Base-by-base conservation (phyloP, 2,329 filamentous ascomycete species). In the Fusarium armeniacum region DNA sequence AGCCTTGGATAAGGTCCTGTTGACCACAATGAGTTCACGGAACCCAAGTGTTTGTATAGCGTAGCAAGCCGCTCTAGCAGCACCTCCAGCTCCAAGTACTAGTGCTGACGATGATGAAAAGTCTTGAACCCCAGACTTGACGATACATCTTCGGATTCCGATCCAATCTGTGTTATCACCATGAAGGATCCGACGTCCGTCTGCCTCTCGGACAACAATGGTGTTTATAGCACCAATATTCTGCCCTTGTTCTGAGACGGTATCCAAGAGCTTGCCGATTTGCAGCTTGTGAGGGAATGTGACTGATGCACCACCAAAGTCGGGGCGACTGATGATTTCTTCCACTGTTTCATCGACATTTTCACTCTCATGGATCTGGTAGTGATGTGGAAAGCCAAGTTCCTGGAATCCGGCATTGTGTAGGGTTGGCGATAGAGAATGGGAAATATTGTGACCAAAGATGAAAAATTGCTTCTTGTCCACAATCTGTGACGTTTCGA, bases 271-370 rank as follows among this genome's bases (percentile, higher is more conserved):
- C 12, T 22, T 57, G 6, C 58, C 49, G 2, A 63, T 63, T 38
- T 63, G 49, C 10, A 63, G 12, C 6, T 63, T 63, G 41, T 63
- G 60, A 6, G 60, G 60, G 16, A 63, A 63, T 0, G 60, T 63
- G 5, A 63, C 60, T 0, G 60, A 63, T 0, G 60, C 58, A 3
- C 60, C 60, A 0, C 60, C 58, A 33, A 63, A 63, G 9, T 63
- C 32, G 1, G 49, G 15, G 4, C 49, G 49, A 0, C 24, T 15
- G 2, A 63, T 33, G 4, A 63, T 49, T 13, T 2, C 4, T 18
- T 63, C 20, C 0, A 63, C 58, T 12, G 60, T 47, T 7, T 38
- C 35, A 13, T 63, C 58, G 4, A 63, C 60, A 5, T 57, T 63
- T 2, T 57, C 36, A 13, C 58, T 63, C 3, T 63, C 58, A 1